Evolutionary conservation across 352 stramenopile species (phyloP), one percentile per base, ranked within the genome.

Genomic region (Phytopythium kandeliae): DNA sequence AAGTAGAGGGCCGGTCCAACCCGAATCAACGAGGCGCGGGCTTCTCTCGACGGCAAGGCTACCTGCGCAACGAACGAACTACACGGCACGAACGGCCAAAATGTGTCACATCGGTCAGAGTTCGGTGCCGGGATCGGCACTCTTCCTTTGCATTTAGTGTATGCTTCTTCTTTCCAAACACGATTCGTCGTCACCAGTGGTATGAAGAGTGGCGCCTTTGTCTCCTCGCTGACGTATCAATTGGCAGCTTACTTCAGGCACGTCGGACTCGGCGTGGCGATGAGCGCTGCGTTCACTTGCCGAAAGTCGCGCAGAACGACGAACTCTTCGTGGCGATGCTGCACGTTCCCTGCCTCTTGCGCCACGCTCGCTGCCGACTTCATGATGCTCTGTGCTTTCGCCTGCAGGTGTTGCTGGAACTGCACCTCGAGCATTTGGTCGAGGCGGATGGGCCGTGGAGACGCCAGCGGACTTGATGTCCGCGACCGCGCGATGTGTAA

Each of bases 231-330:
- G 24, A 19, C 19, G 21, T 16, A 28, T 46, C 40, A 46, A 1
- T 25, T n/a, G 1, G 9, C 22, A 21, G 24, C 45, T 59, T 54
- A n/a, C 22, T 21, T 15, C 33, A 53, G 13, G 2, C 44, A 46
- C 24, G 33, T 24, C 1, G 25, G 58, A 42, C 13, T 28, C 17
- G 51, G 37, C 53, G 66, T 74, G 15, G 48, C 63, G 36, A 85
- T 19, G 0, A 86, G 42, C 17, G 65, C 43, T 9, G 52, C 21
- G 30, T 85, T 86, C 10, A 71, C 50, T 10, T 66, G 41, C 5
- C 74, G 72, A 30, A 89, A 89, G 49, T 78, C 55, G 15, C 76
- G 59, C 5, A 87, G 30, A 3, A 87, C 67, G 15, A 46, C 45
- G 24, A 86, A 63, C 3, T 60, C 25, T 16, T 53, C 47, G 28